Base-by-base conservation (phyloP, 208 protist species). In the Leishmania tropica region DNA sequence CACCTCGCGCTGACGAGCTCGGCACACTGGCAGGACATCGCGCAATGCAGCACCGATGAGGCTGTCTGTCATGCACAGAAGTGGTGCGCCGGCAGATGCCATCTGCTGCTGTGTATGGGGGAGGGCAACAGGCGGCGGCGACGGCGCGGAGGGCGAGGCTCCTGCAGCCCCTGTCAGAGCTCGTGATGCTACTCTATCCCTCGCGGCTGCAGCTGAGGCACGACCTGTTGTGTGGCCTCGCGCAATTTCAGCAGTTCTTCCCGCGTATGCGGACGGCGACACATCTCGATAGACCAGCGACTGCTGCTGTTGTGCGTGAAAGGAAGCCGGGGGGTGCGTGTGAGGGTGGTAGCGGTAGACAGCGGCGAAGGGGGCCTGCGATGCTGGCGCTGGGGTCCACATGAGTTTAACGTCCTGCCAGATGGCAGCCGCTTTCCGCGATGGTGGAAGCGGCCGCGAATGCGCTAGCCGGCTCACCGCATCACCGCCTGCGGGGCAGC, bases 31-130 rank as follows among this genome's bases (percentile, higher is more conserved):
- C 62, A 85, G 35, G 17, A 85, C 71, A 45, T 85, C 81, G 10
- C 62, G 81, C 76, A 85, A 54, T 21, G 81, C 81, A 0, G 81
- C 81, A 15, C 81, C 81, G 37, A 85, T 85, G 45, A 85, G 76
- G 4, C 70, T 78, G 81, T 85, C 81, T 17, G 81, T 81, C 70
- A 85, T 78, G 48, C 70, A 85, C 64, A 78, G 35, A 47, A 64
- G 58, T 37, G 81, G 75, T n/a, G 56, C 17, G 31, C 35, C 28
- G 6, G 73, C 28, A 15, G 74, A 65, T 10, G 74, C 40, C 37
- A 21, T 31, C 47, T 31, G 74, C 74, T 42, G 74, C 51, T 48
- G 35, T 51, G 74, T 19, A 67, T 65, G 24, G 56, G 17, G 42
- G 53, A 51, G 24, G 42, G 11, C 37, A 51, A 42, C 24, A 13